These are phyloP conservation scores for Colletotrichum tanaceti DNA, from an alignment of 2,329 filamentous ascomycete species.

Conservation along the genomic window DNA sequence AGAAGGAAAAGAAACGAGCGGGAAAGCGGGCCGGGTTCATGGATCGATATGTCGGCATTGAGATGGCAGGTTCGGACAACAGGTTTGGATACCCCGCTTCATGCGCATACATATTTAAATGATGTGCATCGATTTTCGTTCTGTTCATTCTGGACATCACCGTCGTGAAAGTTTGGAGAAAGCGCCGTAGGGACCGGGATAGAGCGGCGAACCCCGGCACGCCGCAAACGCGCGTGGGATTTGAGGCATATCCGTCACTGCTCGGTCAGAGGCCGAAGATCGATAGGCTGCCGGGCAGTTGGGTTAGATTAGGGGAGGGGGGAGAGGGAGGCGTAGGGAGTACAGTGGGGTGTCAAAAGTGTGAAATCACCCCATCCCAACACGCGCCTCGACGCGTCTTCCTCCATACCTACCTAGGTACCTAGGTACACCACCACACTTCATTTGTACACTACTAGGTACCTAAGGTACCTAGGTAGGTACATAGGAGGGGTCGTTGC, in stretches of 20 bases:
- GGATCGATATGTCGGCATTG: constrained; percentile 4
- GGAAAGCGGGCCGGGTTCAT: constrained; percentile 8
- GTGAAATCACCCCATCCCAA: too few species aligned
- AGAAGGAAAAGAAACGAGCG: constrained; percentile 1
- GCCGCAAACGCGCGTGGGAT: background rate
- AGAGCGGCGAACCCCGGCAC: background rate
- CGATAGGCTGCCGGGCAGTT: too few species aligned
- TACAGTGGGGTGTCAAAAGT: too few species aligned
- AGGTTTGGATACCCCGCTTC: constrained; percentile 8
- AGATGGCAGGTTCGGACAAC: constrained; percentile 9
- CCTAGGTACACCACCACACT: too few species aligned
- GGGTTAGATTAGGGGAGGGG: too few species aligned
- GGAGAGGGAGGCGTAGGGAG: background rate
- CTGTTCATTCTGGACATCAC: background rate
- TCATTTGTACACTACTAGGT: too few species aligned
- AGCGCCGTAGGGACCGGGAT: background rate
- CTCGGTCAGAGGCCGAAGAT: constrained; percentile 2
- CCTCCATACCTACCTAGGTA: too few species aligned
- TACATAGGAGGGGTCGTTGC: constrained; percentile 29
- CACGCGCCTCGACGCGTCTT: too few species aligned
- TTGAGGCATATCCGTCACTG: background rate
- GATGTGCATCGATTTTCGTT: too few species aligned
- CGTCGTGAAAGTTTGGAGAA: background rate
- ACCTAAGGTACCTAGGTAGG: too few species aligned
- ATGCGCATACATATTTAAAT: background rate